Evolutionary conservation across 495 filamentous ascomycete genomes (phyloP).

Genomic region (Xylaria sp.): DNA sequence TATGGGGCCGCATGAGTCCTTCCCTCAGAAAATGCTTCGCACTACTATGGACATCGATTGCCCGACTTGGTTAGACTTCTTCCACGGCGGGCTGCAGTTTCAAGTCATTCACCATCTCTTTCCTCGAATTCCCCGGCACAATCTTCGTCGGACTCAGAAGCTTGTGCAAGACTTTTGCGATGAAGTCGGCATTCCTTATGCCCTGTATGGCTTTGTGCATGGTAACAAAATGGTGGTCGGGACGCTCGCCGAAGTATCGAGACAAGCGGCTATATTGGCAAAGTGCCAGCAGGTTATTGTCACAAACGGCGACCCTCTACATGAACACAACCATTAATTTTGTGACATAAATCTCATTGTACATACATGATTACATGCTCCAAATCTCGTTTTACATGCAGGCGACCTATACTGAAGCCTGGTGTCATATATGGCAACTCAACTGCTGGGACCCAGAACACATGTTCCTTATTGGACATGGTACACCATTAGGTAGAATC

Average conservation of each 20-base stretch:
- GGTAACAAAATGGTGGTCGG: slow-evolving; percentile 91
- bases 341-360: slow-evolving; percentile 11
- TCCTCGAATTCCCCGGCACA: slow-evolving; percentile 93
- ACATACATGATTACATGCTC: slow-evolving; percentile 23
- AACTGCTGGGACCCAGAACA: not conserved
- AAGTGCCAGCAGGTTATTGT: slow-evolving; percentile 77
- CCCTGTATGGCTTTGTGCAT: slow-evolving; percentile 90
- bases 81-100: slow-evolving; percentile 96
- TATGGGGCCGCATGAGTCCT: slow-evolving; percentile 84
- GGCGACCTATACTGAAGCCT: not conserved
- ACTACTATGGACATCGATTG: slow-evolving; percentile 99
- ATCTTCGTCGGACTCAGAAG: slow-evolving; percentile 81
- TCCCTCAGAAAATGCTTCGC: slow-evolving; percentile 94
- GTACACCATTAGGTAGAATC: not conserved
- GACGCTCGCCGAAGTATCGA: slow-evolving; percentile 81
- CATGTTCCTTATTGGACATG: not conserved
- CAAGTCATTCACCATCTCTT: slow-evolving; percentile 96
- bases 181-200: slow-evolving; percentile 92
- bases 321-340: slow-evolving; percentile 44
- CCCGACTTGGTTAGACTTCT: slow-evolving; percentile 92
- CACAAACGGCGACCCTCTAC: slow-evolving; percentile 44
- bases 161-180: slow-evolving; percentile 88
- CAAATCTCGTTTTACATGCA: slow-evolving; percentile 21
- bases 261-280: slow-evolving; percentile 84
- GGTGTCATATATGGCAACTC: slow-evolving; percentile 7